A percentile compares a stretch with the other conserved stretches of the same genome.
phyloP scores from a whole-genome alignment of 2,329 filamentous ascomycete species.

The Fusarium lateritium region DNA sequence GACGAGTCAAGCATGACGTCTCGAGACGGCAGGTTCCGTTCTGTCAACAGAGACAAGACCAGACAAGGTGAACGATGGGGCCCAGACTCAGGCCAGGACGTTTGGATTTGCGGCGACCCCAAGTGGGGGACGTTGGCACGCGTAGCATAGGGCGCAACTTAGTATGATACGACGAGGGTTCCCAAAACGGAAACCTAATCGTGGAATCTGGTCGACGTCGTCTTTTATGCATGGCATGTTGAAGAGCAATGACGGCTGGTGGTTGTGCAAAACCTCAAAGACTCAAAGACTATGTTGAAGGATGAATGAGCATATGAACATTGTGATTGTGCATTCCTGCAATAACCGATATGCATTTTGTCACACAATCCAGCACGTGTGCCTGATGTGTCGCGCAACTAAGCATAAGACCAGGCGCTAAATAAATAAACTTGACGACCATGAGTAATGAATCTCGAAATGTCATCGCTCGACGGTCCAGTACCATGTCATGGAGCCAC shows the following conservation, averaged over 20 bases:
- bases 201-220: slow-evolving; percentile 39
- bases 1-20: slow-evolving; percentile 38
- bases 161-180: slow-evolving; percentile 38
- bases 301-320: not conserved
- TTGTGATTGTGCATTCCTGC: slow-evolving; percentile 4
- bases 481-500: not conserved
- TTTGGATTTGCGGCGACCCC: slow-evolving; percentile 46
- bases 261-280: slow-evolving; percentile 8
- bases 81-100: slow-evolving; percentile 37
- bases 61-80: slow-evolving; percentile 31
- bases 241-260: not conserved
- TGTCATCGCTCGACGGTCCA: slow-evolving; percentile 6
- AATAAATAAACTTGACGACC: not conserved
- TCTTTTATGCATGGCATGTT: slow-evolving; percentile 26
- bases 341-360: not conserved
- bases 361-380: not conserved
- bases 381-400: not conserved
- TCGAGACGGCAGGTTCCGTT: slow-evolving; percentile 35
- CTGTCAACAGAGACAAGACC: slow-evolving; percentile 18
- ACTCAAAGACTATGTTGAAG: not conserved
- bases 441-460: slow-evolving; percentile 2
- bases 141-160: slow-evolving; percentile 24
- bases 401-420: slow-evolving; percentile 9
- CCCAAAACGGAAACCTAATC: slow-evolving; percentile 49
- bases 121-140: slow-evolving; percentile 44